Conservation (phyloP, 139 green algal genomes). For the Eudorina sp. region DNA sequence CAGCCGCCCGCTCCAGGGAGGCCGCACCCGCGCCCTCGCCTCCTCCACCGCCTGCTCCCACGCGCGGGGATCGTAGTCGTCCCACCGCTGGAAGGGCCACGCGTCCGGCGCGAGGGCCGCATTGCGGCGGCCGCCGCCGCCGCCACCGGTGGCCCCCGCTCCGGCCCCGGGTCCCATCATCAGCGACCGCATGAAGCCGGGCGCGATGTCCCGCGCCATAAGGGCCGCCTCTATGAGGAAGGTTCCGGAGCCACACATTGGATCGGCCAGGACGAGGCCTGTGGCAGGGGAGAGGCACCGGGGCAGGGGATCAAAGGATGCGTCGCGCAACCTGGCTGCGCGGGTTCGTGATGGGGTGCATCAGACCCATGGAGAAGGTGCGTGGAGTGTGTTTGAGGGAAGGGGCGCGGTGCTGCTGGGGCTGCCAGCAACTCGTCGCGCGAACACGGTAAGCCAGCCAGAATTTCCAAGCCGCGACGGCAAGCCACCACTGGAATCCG, state of each 20-base stretch:
- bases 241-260: conserved; percentile 94
- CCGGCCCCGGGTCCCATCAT: conserved; percentile 52
- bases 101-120: not conserved
- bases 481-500: not conserved
- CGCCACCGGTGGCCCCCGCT: not conserved
- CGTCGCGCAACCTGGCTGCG: no score
- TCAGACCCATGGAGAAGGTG: not conserved
- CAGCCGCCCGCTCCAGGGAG: conserved; percentile 47
- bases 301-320: not conserved
- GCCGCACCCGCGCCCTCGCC: conserved; percentile 37
- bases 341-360: no score
- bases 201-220: conserved; percentile 82
- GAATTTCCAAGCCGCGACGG: not conserved
- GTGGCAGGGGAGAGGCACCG: no score
- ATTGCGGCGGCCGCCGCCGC: not conserved
- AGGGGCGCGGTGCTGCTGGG: not conserved
- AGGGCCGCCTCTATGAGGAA: conserved; percentile 92
- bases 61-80: conserved; percentile 65
- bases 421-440: not conserved
- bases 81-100: conserved; percentile 84
- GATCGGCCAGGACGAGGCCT: conserved; percentile 80
- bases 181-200: conserved; percentile 78
- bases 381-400: not conserved
- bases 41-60: conserved; percentile 60
- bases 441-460: not conserved